Percentiles rank a stretch among this genome's conserved stretches.
Conservation (phyloP, 768 basidiomycete species). For the Hygrocybe punicea region DNA sequence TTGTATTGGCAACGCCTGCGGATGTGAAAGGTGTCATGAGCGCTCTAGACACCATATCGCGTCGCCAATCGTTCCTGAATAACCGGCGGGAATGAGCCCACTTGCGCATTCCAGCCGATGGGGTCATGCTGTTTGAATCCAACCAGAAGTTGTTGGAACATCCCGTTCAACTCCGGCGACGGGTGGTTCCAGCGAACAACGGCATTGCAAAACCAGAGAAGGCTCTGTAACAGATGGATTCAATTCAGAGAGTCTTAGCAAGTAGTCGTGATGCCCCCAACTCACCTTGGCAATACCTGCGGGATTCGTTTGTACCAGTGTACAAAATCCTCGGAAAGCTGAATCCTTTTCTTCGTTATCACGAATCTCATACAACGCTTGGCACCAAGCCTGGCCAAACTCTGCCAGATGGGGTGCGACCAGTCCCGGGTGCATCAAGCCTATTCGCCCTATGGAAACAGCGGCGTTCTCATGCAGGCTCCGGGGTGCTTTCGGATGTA, state of each 20-base stretch:
- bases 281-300: conserved; percentile 87
- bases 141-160: conserved; percentile 87
- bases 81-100: conserved; percentile 77
- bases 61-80: conserved; percentile 84
- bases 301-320: conserved; percentile 92
- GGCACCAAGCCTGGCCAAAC: conserved; percentile 96
- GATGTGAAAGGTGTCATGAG: no score
- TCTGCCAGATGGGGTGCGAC: conserved; percentile 87
- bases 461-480: conserved; percentile 97
- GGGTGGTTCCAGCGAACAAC: conserved; percentile 94
- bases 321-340: conserved; percentile 96
- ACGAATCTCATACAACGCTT: conserved; percentile 94
- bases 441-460: conserved; percentile 94
- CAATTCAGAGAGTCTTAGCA: conserved; percentile 12
- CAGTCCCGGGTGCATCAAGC: conserved; percentile 82
- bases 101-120: conserved; percentile 80
- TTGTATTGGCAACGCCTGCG: no score
- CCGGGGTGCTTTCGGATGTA: conserved; percentile 89
- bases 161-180: conserved; percentile 83
- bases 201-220: conserved; percentile 98
- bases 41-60: conserved; percentile 77
- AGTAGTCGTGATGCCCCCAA: not conserved
- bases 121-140: conserved; percentile 90
- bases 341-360: conserved; percentile 99
- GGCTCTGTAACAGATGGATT: conserved; percentile 51